These are phyloP conservation scores for Lasiodiplodia citricola DNA, from an alignment of 2,329 filamentous ascomycete genomes.

Conservation along the genomic window DNA sequence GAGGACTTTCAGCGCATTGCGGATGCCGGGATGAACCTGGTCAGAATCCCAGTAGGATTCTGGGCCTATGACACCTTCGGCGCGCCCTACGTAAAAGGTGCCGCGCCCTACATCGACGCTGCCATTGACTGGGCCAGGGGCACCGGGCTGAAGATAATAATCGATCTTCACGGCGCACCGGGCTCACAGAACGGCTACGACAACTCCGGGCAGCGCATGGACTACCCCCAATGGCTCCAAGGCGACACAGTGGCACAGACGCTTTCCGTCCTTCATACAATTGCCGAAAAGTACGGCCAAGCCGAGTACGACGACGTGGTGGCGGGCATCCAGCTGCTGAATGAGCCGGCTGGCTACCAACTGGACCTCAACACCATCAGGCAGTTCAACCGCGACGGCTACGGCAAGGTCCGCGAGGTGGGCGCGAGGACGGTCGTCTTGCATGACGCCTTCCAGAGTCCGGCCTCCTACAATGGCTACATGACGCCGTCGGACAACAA, in stretches of 20 bases:
- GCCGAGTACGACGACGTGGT: conserved; percentile 63
- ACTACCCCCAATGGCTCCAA: conserved; percentile 51
- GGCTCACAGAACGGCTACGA: conserved; percentile 66
- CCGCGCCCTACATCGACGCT: conserved; percentile 59
- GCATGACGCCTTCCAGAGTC: conserved; percentile 61
- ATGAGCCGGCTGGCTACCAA: conserved; percentile 59
- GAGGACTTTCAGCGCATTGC: conserved; percentile 63
- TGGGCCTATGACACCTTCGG: conserved; percentile 62
- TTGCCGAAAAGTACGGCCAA: conserved; percentile 63
- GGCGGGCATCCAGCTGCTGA: conserved; percentile 61
- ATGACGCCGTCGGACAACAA: conserved; percentile 55
- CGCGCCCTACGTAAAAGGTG: conserved; percentile 58
- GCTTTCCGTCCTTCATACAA: conserved; percentile 61
- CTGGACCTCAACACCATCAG: conserved; percentile 53
- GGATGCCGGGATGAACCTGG: conserved; percentile 62
- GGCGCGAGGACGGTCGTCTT: conserved; percentile 60
- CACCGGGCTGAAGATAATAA: conserved; percentile 60
- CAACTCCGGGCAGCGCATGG: conserved; percentile 61
- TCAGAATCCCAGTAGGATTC: conserved; percentile 64
- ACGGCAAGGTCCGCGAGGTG: conserved; percentile 51
- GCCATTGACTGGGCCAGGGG: conserved; percentile 63
- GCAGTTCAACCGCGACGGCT: conserved; percentile 63
- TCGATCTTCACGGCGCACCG: conserved; percentile 61
- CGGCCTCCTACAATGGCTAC: conserved; percentile 66
- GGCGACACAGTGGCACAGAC: conserved; percentile 58